Conservation (phyloP, 345 rosid genomes). For the Eucalyptus curtisii region DNA sequence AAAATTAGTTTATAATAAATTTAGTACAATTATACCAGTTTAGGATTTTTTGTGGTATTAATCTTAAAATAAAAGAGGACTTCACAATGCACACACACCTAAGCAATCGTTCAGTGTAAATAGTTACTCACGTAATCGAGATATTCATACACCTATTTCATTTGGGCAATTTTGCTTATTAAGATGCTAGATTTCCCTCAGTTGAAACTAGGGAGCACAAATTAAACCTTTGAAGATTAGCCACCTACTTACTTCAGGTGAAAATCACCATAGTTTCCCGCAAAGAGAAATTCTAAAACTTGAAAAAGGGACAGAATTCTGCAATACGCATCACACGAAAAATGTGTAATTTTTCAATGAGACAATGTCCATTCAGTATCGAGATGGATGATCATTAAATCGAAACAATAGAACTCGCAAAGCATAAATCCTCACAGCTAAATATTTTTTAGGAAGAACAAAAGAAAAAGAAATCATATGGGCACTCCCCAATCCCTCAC, state of each 20-base stretch:
- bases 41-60: too few relatives aligned
- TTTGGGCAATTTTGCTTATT: not conserved
- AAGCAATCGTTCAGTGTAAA: not conserved
- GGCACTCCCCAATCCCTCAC: not conserved
- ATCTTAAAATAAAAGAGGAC: not conserved
- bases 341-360: not conserved
- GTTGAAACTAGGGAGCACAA: not conserved
- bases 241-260: not conserved
- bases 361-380: not conserved
- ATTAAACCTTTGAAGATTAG: not conserved
- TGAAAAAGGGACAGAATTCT: not conserved
- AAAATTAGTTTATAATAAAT: too few relatives aligned
- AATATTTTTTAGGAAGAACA: not conserved
- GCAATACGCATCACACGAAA: not conserved
- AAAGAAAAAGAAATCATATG: not conserved
- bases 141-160: not conserved
- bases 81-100: not conserved
- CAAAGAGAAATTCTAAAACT: not conserved
- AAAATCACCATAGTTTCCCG: not conserved
- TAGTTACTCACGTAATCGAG: rapidly evolving
- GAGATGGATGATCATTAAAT: not conserved
- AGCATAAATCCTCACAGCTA: not conserved
- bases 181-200: not conserved
- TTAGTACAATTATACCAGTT: rapidly evolving
- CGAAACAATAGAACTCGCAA: not conserved